Conservation (phyloP, 345 rosid species). For the Draba incana region DNA sequence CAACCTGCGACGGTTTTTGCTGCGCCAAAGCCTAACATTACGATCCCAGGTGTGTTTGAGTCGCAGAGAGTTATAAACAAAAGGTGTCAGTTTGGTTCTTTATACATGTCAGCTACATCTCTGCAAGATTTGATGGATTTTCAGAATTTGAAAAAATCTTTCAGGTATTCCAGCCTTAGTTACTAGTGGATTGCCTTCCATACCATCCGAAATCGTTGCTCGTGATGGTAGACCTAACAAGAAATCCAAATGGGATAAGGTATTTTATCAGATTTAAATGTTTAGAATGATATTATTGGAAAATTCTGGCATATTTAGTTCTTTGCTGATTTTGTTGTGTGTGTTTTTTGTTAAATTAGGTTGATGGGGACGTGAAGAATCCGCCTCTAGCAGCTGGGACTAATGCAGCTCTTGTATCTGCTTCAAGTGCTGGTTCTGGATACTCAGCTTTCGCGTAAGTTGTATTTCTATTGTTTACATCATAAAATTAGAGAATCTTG, state of each 20-base stretch:
- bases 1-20: conserved; percentile 61
- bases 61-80: neutral
- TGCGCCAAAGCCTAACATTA: conserved; percentile 59
- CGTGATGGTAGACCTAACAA: conserved; percentile 81
- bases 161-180: conserved; percentile 47
- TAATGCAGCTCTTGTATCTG: conserved; percentile 63
- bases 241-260: conserved; percentile 98
- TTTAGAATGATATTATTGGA: neutral
- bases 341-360: conserved; percentile 50
- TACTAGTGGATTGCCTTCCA: conserved; percentile 51
- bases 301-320: neutral
- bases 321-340: conserved; percentile 9
- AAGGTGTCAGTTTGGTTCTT: conserved; percentile 13
- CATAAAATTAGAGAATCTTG: neutral
- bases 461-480: conserved; percentile 1
- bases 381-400: conserved; percentile 57
- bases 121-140: conserved; percentile 13
- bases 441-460: conserved; percentile 90
- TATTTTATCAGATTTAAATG: conserved; percentile 30
- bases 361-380: conserved; percentile 70
- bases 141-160: conserved; percentile 24
- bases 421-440: conserved; percentile 82
- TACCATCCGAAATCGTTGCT: conserved; percentile 44
- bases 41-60: conserved; percentile 59
- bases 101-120: conserved; percentile 7